Percentiles rank a stretch among this genome's conserved stretches.
Evolutionary conservation across 2,329 filamentous ascomycete genomes (phyloP).

Genomic region (Fusarium sp.): DNA sequence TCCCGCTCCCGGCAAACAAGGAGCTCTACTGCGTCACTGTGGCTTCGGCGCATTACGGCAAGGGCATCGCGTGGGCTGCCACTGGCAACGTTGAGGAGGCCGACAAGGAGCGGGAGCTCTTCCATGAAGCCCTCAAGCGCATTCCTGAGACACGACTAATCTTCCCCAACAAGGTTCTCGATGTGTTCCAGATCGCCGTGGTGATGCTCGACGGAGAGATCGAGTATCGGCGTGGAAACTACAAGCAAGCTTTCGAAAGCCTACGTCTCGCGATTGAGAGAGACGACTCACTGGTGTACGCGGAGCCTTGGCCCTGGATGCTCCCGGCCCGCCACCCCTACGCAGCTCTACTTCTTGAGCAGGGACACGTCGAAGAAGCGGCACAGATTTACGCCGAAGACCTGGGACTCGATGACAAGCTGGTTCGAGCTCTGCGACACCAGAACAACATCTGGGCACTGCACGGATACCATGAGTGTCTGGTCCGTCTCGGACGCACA

Average conservation of each 20-base stretch:
- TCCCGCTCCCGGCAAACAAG: slow-evolving; percentile 68
- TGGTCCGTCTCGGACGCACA: slow-evolving; percentile 2
- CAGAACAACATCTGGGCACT: slow-evolving; percentile 79
- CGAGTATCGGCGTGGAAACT: slow-evolving; percentile 73
- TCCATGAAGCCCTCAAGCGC: slow-evolving; percentile 60
- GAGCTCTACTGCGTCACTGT: slow-evolving; percentile 76
- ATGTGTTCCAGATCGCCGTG: slow-evolving; percentile 57
- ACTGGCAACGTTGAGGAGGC: slow-evolving; percentile 67
- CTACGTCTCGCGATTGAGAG: slow-evolving; percentile 67
- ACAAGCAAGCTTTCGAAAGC: slow-evolving; percentile 68
- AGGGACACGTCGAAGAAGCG: slow-evolving; percentile 58
- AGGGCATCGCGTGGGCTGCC: slow-evolving; percentile 75
- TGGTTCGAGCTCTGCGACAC: slow-evolving; percentile 72
- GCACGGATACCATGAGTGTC: slow-evolving; percentile 76
- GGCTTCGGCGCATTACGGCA: slow-evolving; percentile 76
- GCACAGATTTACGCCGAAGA: neutral
- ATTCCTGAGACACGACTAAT: slow-evolving; percentile 71
- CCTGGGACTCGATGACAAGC: slow-evolving; percentile 52
- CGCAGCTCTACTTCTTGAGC: slow-evolving; percentile 76
- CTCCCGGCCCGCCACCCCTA: slow-evolving; percentile 78
- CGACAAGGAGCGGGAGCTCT: slow-evolving; percentile 60
- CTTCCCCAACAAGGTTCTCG: slow-evolving; percentile 50
- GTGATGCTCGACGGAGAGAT: slow-evolving; percentile 81
- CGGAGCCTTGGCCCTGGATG: slow-evolving; percentile 86
- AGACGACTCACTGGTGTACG: slow-evolving; percentile 74